Evolutionary conservation across 2,329 filamentous ascomycete species (phyloP).

Genomic region (Beauveria medogensis): DNA sequence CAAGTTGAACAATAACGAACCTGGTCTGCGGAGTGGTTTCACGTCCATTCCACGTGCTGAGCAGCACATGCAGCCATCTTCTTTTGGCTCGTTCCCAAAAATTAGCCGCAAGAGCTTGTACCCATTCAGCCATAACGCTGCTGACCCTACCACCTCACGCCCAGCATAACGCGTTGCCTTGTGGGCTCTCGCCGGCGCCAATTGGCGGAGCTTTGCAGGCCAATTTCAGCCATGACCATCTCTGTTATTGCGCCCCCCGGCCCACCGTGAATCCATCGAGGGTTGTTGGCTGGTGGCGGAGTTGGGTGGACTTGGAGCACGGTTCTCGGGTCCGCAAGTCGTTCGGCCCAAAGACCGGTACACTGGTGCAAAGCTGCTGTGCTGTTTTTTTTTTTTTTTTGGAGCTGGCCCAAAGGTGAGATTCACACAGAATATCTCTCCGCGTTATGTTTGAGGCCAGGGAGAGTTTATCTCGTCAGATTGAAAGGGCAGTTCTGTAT

Average conservation of each 20-base stretch:
- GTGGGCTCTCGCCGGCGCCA: not conserved
- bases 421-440: not conserved
- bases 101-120: not conserved
- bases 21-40: not conserved
- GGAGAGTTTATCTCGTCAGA: not conserved
- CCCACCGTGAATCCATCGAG: not conserved
- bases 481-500: too few relatives aligned
- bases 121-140: not conserved
- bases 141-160: not conserved
- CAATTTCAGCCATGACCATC: not conserved
- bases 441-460: not conserved
- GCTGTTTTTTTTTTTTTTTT: not conserved
- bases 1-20: too few relatives aligned
- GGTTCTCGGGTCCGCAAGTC: not conserved
- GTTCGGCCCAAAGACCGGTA: too few relatives aligned
- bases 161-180: slow-evolving; percentile 6
- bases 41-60: not conserved
- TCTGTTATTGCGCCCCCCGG: not conserved
- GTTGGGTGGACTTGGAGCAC: slow-evolving; percentile 5
- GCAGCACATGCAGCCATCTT: not conserved
- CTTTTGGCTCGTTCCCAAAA: not conserved
- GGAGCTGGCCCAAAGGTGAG: not conserved
- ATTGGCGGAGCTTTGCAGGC: not conserved
- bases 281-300: not conserved
- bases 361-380: not conserved